Conservation (phyloP, 139 green algal genomes). For the Chlamydomonas sphaeroides region DNA sequence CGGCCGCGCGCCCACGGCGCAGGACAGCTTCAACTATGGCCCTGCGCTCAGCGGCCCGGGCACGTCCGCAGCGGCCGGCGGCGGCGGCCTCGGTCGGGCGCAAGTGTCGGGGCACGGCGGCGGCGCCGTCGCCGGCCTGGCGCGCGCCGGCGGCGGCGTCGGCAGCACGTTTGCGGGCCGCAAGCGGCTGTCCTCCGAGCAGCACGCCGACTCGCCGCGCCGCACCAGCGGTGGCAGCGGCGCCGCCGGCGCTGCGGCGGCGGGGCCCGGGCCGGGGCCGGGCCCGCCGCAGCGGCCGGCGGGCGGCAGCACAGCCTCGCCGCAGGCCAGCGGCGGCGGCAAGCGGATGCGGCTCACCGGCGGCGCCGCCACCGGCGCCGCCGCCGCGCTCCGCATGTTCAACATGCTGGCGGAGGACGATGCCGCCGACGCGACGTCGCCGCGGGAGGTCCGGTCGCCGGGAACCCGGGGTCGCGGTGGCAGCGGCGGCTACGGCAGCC, state of each 20-base stretch:
- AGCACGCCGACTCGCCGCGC: conserved; percentile 17
- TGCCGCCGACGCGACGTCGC: neutral
- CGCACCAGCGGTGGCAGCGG: neutral
- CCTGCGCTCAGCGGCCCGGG: conserved; percentile 3
- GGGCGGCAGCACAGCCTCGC: conserved; percentile 1
- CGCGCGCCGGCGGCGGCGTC: neutral
- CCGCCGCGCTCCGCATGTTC: neutral
- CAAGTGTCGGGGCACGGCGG: neutral
- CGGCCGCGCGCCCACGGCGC: neutral
- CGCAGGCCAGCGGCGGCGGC: conserved; percentile 22
- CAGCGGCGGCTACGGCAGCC: neutral
- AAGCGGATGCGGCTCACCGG: neutral
- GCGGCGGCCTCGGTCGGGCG: neutral
- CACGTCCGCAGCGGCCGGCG: neutral
- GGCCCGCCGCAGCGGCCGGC: neutral
- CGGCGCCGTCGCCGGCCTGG: neutral
- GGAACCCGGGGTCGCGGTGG: neutral
- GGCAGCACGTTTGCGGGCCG: neutral
- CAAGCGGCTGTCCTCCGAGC: neutral
- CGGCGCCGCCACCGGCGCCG: neutral
- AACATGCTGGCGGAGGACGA: conserved; percentile 19
- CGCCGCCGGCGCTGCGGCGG: neutral
- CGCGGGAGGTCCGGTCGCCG: neutral
- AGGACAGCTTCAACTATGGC: conserved; percentile 22
- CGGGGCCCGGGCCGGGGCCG: neutral